Evolutionary conservation across 116 monocot genomes (phyloP), one percentile per base, ranked within the genome.

Genomic region (Papilionanthe hybrid): DNA sequence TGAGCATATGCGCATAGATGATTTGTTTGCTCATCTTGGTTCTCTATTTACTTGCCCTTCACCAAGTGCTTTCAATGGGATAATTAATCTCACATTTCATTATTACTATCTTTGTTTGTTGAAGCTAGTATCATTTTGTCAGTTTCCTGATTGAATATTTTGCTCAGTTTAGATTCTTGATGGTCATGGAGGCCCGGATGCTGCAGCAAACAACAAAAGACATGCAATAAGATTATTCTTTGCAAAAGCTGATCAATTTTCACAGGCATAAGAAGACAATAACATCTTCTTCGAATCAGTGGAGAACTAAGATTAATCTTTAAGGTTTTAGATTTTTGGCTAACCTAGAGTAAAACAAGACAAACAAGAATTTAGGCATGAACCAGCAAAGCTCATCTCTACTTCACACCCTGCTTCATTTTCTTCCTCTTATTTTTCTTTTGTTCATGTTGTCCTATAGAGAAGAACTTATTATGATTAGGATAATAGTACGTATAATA

Each of bases 181-280:
- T 86, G 93, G 93, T 0, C 94, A 94, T 85, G 94, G 91, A 4
- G 94, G 94, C 25, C 78, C 89, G 9, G 89, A 94, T 82, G 94
- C 89, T 44, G 94, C 94, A 49, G 81, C 86, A 27, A 91, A 88
- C 57, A 71, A 88, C 20, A 88, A 79, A 77, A 86, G 76, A 63
- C 84, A 94, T 78, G 91, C 85, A 3, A 78, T 86, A 32, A 86
- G 82, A 74, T 55, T 94, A 32, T 86, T 94, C 78, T 91, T 94
- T 77, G 91, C 91, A 72, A 84, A 91, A 68, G 58, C 80, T 19
- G 86, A n/a, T n/a, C n/a, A 85, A 5, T 94, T 94, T 42, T 91
- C 94, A 23, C 87, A 84, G 42, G 82, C 87, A 72, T 77, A 69
- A 49, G 28, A 85, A 72, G 84, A 68, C 7, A 86, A 89, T 79